Base-by-base conservation (phyloP, 2,329 filamentous ascomycete genomes). In the Calonectria multiphialidica region DNA sequence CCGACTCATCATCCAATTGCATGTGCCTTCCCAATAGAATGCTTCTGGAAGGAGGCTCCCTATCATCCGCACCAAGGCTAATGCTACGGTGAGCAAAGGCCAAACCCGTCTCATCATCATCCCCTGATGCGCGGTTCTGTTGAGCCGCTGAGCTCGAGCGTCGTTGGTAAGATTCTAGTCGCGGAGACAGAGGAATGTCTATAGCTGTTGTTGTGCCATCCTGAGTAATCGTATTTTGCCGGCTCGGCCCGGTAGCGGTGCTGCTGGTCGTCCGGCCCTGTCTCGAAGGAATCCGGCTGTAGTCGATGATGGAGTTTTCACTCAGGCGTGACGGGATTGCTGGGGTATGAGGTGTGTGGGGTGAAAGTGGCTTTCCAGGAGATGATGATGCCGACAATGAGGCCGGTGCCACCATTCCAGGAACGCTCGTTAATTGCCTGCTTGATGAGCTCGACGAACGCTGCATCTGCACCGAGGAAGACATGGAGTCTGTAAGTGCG, bases 301-400 rank as follows among this genome's bases (percentile, higher is more conserved):
- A 82, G 66, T 84, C 83, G 44, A 84, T 83, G 37, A 97, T 95
- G 64, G 94, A 97, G 80, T 97, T 96, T 74, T 97, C 95, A 80
- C 95, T 98, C 25, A 99, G 86, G n/a, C 97, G 91, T 9, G 96
- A 98, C 23, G 96, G 96, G 33, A 98, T 95, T 13, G 96, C 95
- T 5, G 97, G 97, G 0, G 95, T 98, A 80, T 98, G 96, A 1
- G 96, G 95, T 0, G 95, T 98, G 80, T 96, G 95, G 12, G 94
- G 95, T 3, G 95, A 98, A 21, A 97, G 90, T 0, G 95, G 95
- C 79, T 98, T 98, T 69, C 94, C 95, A 1, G 96, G 96, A 12
- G 96, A 98, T 0, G 95, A 96, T 1, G 95, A 96, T 13, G 93
- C 93, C 5, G 96, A 98, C 75, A 95, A 88, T 0, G 94, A 95